Conservation (phyloP, 2,329 filamentous ascomycete genomes). For the Cladosporium colombiae region DNA sequence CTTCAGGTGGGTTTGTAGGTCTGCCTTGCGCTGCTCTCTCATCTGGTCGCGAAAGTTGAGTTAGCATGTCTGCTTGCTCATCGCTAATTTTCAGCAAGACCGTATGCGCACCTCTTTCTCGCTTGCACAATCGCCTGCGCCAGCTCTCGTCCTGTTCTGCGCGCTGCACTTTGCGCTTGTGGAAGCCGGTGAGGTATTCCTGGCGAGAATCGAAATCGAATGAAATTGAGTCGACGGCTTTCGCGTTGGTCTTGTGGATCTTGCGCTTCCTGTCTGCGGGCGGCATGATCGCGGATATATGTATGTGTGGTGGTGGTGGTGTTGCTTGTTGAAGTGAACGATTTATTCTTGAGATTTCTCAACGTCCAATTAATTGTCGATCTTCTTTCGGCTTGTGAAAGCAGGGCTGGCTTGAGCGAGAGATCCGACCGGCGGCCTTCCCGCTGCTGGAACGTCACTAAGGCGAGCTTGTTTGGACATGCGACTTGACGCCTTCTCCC, state of each 20-base stretch:
- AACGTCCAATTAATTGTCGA: conserved; percentile 17
- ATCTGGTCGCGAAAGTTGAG: conserved; percentile 56
- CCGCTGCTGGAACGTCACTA: conserved; percentile 17
- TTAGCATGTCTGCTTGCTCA: background rate
- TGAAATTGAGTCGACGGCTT: conserved; percentile 69
- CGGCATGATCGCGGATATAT: conserved; percentile 20
- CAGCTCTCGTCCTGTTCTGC: conserved; percentile 82
- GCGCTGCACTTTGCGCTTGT: conserved; percentile 88
- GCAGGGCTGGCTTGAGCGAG: background rate
- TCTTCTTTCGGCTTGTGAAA: conserved; percentile 18
- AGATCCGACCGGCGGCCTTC: background rate
- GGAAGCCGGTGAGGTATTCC: conserved; percentile 93
- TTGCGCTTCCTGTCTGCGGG: conserved; percentile 5
- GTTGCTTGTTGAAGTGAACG: background rate
- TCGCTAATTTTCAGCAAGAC: background rate
- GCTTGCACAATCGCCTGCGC: conserved; percentile 74
- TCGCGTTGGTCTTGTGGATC: conserved; percentile 10
- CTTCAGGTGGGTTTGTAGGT: conserved; percentile 79
- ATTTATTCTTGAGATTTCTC: background rate
- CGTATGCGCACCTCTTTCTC: conserved; percentile 66
- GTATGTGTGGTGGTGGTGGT: background rate
- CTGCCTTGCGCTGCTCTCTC: conserved; percentile 76
- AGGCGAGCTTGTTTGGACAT: conserved; percentile 10
- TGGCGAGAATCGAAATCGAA: conserved; percentile 79
- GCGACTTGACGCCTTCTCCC: conserved; percentile 4